Conservation (phyloP, 129 eudicot species). For the Flaveria trinervia region DNA sequence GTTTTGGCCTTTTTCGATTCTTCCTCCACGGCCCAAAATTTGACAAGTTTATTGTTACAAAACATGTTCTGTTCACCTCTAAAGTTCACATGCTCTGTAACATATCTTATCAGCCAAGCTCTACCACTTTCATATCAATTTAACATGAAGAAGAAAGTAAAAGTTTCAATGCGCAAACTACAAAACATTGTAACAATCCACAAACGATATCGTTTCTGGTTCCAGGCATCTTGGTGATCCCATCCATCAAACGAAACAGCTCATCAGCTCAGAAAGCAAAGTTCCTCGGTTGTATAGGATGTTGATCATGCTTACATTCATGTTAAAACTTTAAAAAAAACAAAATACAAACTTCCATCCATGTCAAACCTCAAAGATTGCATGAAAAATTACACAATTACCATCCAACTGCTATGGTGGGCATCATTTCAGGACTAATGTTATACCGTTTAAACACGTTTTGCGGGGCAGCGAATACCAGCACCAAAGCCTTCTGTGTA, state of each 20-base stretch:
- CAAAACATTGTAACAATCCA: constrained; percentile 1
- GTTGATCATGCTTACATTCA: neutral
- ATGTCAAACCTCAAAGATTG: constrained; percentile 1
- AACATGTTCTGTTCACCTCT: too few species aligned
- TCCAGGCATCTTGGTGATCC: neutral
- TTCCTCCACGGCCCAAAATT: too few species aligned
- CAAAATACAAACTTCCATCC: neutral
- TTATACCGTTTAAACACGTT: constrained; percentile 35
- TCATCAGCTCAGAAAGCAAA: neutral
- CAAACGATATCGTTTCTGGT: neutral
- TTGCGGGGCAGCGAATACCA: constrained; percentile 51
- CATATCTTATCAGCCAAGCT: neutral
- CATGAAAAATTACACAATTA: neutral
- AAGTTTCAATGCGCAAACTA: neutral
- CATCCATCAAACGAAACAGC: neutral
- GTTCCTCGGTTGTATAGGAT: neutral
- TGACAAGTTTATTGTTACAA: too few species aligned
- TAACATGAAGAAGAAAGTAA: neutral
- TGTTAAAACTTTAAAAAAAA: neutral
- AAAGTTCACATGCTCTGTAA: neutral
- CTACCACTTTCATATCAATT: too few species aligned
- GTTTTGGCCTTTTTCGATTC: too few species aligned
- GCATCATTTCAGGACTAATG: constrained; percentile 11
- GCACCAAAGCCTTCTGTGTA: constrained; percentile 84
- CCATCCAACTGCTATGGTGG: constrained; percentile 10